Evolutionary conservation across 768 basidiomycete species (phyloP), one percentile per base, ranked within the genome.

Genomic region (Collybiopsis confluens): DNA sequence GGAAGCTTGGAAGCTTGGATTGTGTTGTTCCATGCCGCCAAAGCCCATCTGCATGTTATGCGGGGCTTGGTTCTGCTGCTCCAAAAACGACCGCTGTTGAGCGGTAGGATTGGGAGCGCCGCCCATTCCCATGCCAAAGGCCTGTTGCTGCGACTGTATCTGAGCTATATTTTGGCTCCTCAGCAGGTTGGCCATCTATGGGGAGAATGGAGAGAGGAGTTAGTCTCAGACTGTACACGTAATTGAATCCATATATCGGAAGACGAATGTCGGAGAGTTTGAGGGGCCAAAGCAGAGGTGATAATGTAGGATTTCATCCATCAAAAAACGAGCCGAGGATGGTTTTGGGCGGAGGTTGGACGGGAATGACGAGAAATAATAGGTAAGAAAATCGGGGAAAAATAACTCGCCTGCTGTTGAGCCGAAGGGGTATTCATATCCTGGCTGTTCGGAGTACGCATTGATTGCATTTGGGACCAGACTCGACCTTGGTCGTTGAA

Each of bases 391-490:
- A 61, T 58, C 53, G 58, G 51, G 52, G 30, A 48, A 51, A 49
- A 52, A 45, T 37, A 24, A 77, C 78, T 68, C 56, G 73, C 82
- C 78, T 81, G 81, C 30, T 73, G 64, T 50, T 63, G 75, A 55
- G 71, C 65, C 60, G 74, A 76, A 41, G 65, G 54, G 30, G 67
- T 53, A 28, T 67, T 63, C 57, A 78, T 67, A 61, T 76, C 77
- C 43, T 68, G 67, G 42, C 70, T 64, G 58, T 68, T 73, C 47
- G 73, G 73, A 4, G 68, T 63, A 30, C 78, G 73, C 59, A 76
- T 77, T 57, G 71, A 70, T 59, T 74, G 73, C 55, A 70, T 60
- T 48, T 73, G 77, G 66, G 78, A 78, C 85, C 83, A 86, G 61
- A 80, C 70, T 56, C 76, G 78, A 56, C 58, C 58, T 26, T 79